These are phyloP conservation scores for Dicorynia guianensis DNA, from an alignment of 306 rosid species.

Conservation along the genomic window DNA sequence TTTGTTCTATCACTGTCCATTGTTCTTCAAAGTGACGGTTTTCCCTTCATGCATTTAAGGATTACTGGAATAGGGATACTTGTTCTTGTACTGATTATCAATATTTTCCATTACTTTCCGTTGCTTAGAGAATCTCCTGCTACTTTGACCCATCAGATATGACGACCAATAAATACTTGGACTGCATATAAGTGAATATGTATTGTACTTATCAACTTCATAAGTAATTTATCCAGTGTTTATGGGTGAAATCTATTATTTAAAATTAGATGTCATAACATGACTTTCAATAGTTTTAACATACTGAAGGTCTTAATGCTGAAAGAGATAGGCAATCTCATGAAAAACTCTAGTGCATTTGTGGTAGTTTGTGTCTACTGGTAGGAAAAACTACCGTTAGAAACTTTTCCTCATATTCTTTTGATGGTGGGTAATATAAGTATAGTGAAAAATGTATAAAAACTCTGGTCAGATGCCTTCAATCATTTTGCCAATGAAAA, in stretches of 20 bases:
- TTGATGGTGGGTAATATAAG: neutral
- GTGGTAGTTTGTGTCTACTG: slow-evolving; percentile 1
- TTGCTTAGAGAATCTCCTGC: neutral
- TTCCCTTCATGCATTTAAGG: neutral
- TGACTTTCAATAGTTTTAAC: neutral
- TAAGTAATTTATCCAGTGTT: neutral
- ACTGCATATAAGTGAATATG: neutral
- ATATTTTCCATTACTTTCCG: neutral
- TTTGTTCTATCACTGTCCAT: neutral
- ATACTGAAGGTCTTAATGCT: neutral
- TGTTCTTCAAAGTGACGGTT: neutral
- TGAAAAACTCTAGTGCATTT: neutral
- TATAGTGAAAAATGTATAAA: neutral
- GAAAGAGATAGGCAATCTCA: neutral
- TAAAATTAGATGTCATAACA: too few species aligned
- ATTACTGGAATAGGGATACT: slow-evolving; percentile 8
- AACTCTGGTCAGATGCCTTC: neutral
- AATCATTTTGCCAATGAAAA: slow-evolving; percentile 16
- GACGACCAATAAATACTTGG: neutral
- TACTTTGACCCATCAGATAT: neutral
- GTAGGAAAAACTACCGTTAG: neutral
- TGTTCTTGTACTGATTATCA: neutral
- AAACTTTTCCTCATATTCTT: neutral
- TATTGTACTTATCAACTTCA: neutral
- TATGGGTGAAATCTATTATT: too few species aligned